These are phyloP conservation scores for Schizophyllum amplum DNA, from an alignment of 1,284 basidiomycete genomes.

Conservation along the genomic window DNA sequence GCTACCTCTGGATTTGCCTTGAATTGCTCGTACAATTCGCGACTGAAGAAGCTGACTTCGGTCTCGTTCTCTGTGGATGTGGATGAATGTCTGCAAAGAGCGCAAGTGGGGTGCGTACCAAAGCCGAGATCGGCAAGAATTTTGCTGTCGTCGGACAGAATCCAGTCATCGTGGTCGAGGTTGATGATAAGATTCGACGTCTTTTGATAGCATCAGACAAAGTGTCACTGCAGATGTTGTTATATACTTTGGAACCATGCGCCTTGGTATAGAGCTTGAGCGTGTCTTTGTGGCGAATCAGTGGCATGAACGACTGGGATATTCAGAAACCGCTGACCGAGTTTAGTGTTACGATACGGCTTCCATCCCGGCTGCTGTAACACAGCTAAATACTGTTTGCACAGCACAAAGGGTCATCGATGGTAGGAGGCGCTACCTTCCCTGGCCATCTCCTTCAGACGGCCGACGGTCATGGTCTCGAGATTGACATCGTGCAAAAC, in stretches of 20 bases:
- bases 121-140: conserved; percentile 64
- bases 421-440: conserved; percentile 38
- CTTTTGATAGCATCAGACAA: conserved; percentile 30
- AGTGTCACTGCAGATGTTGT: no score
- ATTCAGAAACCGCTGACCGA: conserved; percentile 43
- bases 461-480: conserved; percentile 65
- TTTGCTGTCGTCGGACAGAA: conserved; percentile 61
- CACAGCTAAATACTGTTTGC: conserved; percentile 40
- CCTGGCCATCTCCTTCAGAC: conserved; percentile 65
- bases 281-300: conserved; percentile 52
- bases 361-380: conserved; percentile 76
- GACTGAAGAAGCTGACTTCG: conserved; percentile 87
- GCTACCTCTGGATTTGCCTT: conserved; percentile 73
- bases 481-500: conserved; percentile 82
- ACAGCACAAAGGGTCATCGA: background rate
- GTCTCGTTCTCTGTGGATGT: conserved; percentile 78
- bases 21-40: conserved; percentile 70
- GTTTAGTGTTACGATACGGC: conserved; percentile 63
- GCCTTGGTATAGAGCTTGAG: conserved; percentile 92
- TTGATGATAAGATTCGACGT: conserved; percentile 95
- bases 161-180: conserved; percentile 90
- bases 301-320: background rate
- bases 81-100: background rate
- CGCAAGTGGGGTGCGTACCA: conserved; percentile 39
- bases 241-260: conserved; percentile 80